Evolutionary conservation across 2,329 filamentous ascomycete species (phyloP).

Genomic region (Podosphaera leucotricha): DNA sequence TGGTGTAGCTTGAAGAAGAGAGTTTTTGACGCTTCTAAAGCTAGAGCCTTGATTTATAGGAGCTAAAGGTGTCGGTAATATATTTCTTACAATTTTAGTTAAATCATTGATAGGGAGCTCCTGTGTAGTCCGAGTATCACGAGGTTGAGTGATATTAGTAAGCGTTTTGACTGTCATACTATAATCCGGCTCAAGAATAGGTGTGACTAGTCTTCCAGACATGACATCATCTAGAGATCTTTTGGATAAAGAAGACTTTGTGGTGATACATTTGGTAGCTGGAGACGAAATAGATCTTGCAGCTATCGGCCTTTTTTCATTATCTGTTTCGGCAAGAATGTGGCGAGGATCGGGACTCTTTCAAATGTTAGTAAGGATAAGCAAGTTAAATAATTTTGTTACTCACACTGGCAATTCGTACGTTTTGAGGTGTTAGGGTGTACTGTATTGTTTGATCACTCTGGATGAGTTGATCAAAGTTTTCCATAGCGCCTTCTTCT

Average conservation of each 20-base stretch:
- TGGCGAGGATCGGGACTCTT: not conserved
- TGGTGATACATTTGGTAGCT: not conserved
- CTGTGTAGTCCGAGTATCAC: constrained; percentile 47
- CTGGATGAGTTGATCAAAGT: constrained; percentile 58
- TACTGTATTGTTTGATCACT: constrained; percentile 67
- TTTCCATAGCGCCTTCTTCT: constrained; percentile 32
- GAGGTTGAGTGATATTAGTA: constrained; percentile 21
- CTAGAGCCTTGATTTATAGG: not conserved
- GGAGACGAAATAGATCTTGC: not conserved
- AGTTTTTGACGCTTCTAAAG: not conserved
- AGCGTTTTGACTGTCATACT: constrained; percentile 8
- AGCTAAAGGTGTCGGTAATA: constrained; percentile 15
- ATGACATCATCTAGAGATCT: not conserved
- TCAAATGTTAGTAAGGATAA: not conserved
- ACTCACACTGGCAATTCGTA: constrained; percentile 53
- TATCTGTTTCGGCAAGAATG: not conserved
- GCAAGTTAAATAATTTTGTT: not conserved
- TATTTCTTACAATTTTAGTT: constrained; percentile 72
- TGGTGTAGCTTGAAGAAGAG: not conserved
- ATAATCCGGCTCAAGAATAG: constrained; percentile 3
- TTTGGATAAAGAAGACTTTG: constrained; percentile 4
- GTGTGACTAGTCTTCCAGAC: constrained; percentile 4
- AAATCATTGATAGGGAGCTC: constrained; percentile 55
- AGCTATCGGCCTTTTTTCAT: not conserved
- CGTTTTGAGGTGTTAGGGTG: constrained; percentile 56